These are phyloP conservation scores for Phellopilus nigrolimitatus DNA, from an alignment of 1,284 basidiomycete genomes.

Conservation along the genomic window DNA sequence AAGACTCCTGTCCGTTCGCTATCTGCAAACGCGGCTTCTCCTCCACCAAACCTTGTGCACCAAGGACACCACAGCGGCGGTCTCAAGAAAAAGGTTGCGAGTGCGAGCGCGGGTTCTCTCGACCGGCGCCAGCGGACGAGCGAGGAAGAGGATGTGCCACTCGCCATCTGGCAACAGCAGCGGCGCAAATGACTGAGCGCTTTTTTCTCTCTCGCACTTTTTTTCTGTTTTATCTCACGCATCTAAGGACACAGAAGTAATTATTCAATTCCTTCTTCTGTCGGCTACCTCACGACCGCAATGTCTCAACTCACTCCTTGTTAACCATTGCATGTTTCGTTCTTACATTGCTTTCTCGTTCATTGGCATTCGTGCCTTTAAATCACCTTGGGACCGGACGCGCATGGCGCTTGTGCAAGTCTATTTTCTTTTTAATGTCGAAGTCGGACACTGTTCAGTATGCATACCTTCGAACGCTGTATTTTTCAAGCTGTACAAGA, in stretches of 20 bases:
- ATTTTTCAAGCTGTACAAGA: too few species aligned
- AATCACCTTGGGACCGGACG: neutral
- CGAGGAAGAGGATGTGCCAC: constrained; percentile 68
- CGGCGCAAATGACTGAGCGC: constrained; percentile 33
- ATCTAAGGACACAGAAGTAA: constrained; percentile 4
- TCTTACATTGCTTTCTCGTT: neutral
- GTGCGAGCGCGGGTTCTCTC: constrained; percentile 53
- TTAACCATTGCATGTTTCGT: neutral
- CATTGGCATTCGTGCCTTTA: neutral
- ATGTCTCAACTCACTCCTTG: neutral
- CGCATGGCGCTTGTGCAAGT: neutral
- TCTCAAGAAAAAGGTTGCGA: constrained; percentile 56
- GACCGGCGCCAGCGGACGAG: constrained; percentile 39
- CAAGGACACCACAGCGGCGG: constrained; percentile 15
- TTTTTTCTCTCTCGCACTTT: neutral
- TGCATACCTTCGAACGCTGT: too few species aligned
- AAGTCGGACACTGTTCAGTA: neutral
- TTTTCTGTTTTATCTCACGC: neutral
- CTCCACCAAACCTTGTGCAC: constrained; percentile 33
- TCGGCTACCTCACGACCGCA: neutral
- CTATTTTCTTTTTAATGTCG: neutral
- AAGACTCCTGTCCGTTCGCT: constrained; percentile 54
- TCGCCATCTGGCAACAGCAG: constrained; percentile 72
- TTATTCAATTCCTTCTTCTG: neutral
- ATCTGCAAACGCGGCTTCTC: constrained; percentile 54